phyloP scores from a whole-genome alignment of 1,139 yeast genomes.

The Saccharomycopsis hybrid region DNA sequence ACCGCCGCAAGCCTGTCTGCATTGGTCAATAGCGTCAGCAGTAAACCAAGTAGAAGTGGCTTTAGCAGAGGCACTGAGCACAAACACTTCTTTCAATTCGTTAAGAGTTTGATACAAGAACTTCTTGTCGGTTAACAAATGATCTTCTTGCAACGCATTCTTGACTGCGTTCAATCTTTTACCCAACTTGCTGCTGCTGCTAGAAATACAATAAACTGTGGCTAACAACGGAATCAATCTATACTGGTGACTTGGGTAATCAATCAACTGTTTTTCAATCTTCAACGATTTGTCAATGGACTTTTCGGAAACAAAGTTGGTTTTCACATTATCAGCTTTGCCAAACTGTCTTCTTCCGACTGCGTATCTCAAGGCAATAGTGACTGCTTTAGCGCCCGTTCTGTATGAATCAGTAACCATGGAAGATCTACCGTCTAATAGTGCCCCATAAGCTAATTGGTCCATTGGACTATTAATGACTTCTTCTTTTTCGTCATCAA shows the following conservation, averaged over 20 bases:
- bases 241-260: constrained; percentile 82
- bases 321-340: constrained; percentile 23
- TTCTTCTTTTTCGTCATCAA: constrained; percentile 55
- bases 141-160: constrained; percentile 38
- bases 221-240: constrained; percentile 79
- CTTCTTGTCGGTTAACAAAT: constrained; percentile 30
- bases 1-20: constrained; percentile 96
- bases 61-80: constrained; percentile 82
- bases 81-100: constrained; percentile 70
- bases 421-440: constrained; percentile 80
- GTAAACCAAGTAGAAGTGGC: constrained; percentile 88
- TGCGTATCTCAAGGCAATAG: constrained; percentile 83
- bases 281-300: constrained; percentile 9
- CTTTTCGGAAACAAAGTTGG: constrained; percentile 6
- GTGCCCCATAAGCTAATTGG: constrained; percentile 81
- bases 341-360: constrained; percentile 87
- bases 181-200: constrained; percentile 57
- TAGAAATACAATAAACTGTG: constrained; percentile 68
- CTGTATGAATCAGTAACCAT: constrained; percentile 86
- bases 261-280: constrained; percentile 59
- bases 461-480: constrained; percentile 77
- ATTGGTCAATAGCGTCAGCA: constrained; percentile 73
- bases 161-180: constrained; percentile 47
- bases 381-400: constrained; percentile 69
- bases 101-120: constrained; percentile 37